Percentiles rank a stretch among this genome's conserved stretches.
phyloP scores from a whole-genome alignment of 2,329 filamentous ascomycete genomes.

The Fusarium zealandicum region DNA sequence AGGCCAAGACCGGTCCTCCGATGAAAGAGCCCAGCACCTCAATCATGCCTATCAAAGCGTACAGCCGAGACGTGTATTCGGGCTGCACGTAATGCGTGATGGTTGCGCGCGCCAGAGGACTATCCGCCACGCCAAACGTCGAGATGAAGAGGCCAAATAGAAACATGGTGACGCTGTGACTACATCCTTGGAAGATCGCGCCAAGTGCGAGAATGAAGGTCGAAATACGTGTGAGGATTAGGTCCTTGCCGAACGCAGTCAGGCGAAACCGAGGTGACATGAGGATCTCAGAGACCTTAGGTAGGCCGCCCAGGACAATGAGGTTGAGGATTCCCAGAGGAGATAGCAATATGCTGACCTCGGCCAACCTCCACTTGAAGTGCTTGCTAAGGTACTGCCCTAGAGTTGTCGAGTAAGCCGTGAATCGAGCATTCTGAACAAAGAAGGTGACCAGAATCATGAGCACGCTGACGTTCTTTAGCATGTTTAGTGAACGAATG shows the following conservation, averaged over 20 bases:
- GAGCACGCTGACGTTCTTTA: conserved; percentile 47
- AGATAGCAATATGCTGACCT: conserved; percentile 52
- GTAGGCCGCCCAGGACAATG: conserved; percentile 47
- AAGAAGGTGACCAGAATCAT: conserved; percentile 51
- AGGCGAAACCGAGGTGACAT: conserved; percentile 45
- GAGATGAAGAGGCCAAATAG: conserved; percentile 48
- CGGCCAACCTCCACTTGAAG: conserved; percentile 53
- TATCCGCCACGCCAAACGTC: conserved; percentile 50
- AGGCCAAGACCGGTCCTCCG: conserved; percentile 51
- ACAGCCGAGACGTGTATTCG: conserved; percentile 50
- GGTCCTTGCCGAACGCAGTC: conserved; percentile 48
- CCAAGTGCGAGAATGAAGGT: conserved; percentile 45
- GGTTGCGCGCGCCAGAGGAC: conserved; percentile 50
- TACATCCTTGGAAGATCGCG: conserved; percentile 46
- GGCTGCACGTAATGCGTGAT: conserved; percentile 50
- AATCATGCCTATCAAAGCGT: conserved; percentile 51
- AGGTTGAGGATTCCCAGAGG: conserved; percentile 51
- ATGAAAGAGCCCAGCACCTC: conserved; percentile 51
- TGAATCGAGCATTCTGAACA: conserved; percentile 47
- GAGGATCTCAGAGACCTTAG: conserved; percentile 45
- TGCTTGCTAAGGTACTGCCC: conserved; percentile 54
- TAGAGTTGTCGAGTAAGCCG: conserved; percentile 47
- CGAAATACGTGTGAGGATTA: conserved; percentile 47
- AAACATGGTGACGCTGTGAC: conserved; percentile 46
- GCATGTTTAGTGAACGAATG: conserved; percentile 43